A percentile compares a stretch with the other conserved stretches of the same genome.
Evolutionary conservation across 305 asterid genomes (phyloP).

Genomic region (Solanum chacoense): DNA sequence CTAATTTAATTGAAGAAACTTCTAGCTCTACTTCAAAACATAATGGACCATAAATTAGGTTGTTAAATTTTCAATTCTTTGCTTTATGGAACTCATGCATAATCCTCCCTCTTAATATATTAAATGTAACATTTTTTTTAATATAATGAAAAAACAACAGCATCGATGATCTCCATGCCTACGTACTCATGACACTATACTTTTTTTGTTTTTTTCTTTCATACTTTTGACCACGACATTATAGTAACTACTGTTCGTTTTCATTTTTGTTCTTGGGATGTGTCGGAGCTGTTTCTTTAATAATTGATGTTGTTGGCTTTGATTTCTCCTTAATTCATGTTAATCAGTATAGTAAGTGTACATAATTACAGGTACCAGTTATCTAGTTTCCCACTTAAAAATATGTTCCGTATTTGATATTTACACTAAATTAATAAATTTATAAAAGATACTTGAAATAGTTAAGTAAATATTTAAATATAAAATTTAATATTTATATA

Average conservation of each 20-base stretch:
- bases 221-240: background rate
- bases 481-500: background rate
- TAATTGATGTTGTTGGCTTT: background rate
- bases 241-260: background rate
- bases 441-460: rapidly evolving
- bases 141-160: background rate
- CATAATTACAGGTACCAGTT: background rate
- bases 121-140: too few relatives aligned
- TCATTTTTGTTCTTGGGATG: background rate
- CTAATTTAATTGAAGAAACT: background rate
- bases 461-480: too few relatives aligned
- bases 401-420: background rate
- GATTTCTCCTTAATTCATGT: background rate
- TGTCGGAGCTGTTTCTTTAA: background rate
- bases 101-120: background rate
- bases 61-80: background rate
- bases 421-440: too few relatives aligned
- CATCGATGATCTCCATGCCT: background rate
- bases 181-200: background rate
- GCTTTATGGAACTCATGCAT: background rate
- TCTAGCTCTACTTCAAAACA: background rate
- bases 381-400: background rate
- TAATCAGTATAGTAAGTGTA: background rate
- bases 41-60: background rate
- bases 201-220: background rate